Evolutionary conservation across 108 stramenopile genomes (phyloP), one percentile per base, ranked within the genome.

Genomic region (Nitzschia sp.): DNA sequence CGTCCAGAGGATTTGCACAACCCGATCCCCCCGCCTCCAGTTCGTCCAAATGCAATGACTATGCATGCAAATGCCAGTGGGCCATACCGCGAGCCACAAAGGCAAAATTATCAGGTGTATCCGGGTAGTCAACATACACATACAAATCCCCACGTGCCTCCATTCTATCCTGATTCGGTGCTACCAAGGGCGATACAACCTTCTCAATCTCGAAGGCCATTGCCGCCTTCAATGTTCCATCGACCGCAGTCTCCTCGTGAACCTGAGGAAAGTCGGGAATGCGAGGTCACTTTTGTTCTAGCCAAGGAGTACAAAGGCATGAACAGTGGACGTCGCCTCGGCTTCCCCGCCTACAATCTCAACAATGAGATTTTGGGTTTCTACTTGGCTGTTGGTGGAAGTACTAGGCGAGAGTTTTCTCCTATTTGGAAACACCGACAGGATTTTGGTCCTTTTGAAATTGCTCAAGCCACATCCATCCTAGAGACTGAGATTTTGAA

Each of bases 281-380:
- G 54, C 42, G 72, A 82, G 51, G 80, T 84, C 7, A 58, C 60
- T 21, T 87, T 80, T 52, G 78, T 87, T 11, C 57, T 87, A 56
- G 83, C 83, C 14, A 84, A 83, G 51, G 68, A 80, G 43, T 87
- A 75, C 83, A 84, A 87, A 46, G 72, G 78, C 0, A 25, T 84
- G 57, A 67, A 68, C 9, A 80, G 72, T 48, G 78, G 80, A 6
- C 70, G 82, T 58, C 66, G 59, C 10, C 57, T 84, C 25, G 86
- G 86, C 0, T 84, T 87, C 62, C 86, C 86, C 3, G 80, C 80
- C 19, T 87, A 80, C 67, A 81, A 60, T 52, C 63, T 43, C 10
- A 55, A 58, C 25, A 80, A 80, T 56, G 77, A 84, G 61, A 70
- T 87, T 41, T 64, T 87, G 46, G 86, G 86, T 8, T 87, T 87